Evolutionary conservation across 305 asterid genomes (phyloP), one percentile per base, ranked within the genome.

Genomic region (Caryopteris hybrid): DNA sequence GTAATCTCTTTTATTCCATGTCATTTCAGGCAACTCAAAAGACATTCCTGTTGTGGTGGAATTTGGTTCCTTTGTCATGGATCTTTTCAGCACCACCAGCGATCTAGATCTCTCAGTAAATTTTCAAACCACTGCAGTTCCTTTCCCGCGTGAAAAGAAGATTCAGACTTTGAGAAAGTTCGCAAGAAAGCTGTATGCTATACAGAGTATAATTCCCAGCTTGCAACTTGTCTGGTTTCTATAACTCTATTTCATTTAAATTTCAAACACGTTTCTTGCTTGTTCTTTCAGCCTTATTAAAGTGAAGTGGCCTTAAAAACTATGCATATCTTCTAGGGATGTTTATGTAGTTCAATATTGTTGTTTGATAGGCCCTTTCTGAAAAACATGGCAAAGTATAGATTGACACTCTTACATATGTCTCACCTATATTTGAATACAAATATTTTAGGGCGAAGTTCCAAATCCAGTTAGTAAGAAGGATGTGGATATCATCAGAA

Each of bases 41-140:
- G 79, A 85, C 23, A 68, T 74, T 74, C 99, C 97, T 11, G 76
- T 76, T 17, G 85, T 93, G 73, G 95, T 80, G 87, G 99, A 84
- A 74, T 93, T 91, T 72, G 99, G 97, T 69, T 93, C 99, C 39
- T 91, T 88, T 68, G 86, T 88, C 6, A 93, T 93, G 99, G 96
- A 93, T 79, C 86, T 93, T 56, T 93, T 93, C 66, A 85, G 81
- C 73, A 68, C 73, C 38, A 78, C 81, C 59, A 93, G 99, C 53
- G 99, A 93, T 78, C 79, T 93, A 47, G 99, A 93, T 74, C 83
- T 91, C 54, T 93, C 99, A 38, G 82, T 91, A 68, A 91, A 93
- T 79, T 93, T 93, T 75, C 69, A 68, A 68, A 46, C 63, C 16
- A 51, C 76, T 53, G 75, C 61, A 42, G 80, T 60, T 71, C 67